Base-by-base conservation (phyloP, 495 filamentous ascomycete species). In the Acidiella bohemica region DNA sequence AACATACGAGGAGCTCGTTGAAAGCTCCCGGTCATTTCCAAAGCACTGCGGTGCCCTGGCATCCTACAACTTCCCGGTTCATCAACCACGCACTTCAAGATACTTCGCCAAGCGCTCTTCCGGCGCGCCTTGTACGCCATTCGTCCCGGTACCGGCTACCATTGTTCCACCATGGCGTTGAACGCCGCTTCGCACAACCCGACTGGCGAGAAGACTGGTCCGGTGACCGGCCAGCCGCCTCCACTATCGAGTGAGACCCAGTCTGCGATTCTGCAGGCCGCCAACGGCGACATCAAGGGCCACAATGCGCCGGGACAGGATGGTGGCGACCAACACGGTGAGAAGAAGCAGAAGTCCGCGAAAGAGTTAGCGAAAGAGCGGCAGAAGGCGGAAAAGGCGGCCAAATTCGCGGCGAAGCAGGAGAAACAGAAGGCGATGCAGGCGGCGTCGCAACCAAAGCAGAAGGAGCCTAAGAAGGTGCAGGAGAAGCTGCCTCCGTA, bases 351-450 rank as follows among this genome's bases (percentile, higher is more conserved):
- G 36, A 66, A 66, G 53, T 53, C 47, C 11, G 62, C 58, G 42
- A 60, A 58, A 42, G 59, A 66, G 44, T 55, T 75, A 51, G 72
- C 71, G 46, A 67, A 64, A 40, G 72, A 76, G 47, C 67, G 70
- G 31, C 61, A 62, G 46, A 74, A 74, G 56, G 72, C 71, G 35
- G 71, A 75, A 47, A 76, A 76, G 50, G 58, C 64, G 21, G 68
- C 68, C 51, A 76, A 74, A 51, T 71, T 75, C 38, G 64, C 66
- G 24, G 71, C 71, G 56, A 75, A 75, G 59, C 61, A 73, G 55
- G 68, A 67, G 21, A 71, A 72, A 43, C 44, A 54, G 28, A 57
- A 58, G 17, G 56, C 58, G 5, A 48, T 64, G 13, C 51, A 50
- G 22, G 61, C 62, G 38, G 62, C 62, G 10, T 58, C 63, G 13